Base-by-base conservation (phyloP, 441 rosid genomes). In the Populus hybrid region DNA sequence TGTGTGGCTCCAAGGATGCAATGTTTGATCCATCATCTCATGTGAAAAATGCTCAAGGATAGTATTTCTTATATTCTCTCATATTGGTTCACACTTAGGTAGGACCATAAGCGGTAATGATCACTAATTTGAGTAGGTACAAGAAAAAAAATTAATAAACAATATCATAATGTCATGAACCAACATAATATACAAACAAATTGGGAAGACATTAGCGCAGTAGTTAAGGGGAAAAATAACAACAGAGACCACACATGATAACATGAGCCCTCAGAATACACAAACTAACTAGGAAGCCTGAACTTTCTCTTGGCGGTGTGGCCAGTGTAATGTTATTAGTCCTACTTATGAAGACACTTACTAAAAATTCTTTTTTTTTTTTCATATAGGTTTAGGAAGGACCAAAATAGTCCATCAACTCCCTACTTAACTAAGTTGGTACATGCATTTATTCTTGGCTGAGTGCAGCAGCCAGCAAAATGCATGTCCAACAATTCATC, bases 401-500 rank as follows among this genome's bases (percentile, higher is more conserved):
- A 20, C 26, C n/a, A 34, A 10, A 73, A 54, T 36, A 40, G 26
- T 26, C 40, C 23, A 28, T 23, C 3, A 11, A 28, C 50, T 28
- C 20, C 26, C 21, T 26, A 50, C 26, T 16, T 46, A 26, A 3
- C 6, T 5, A 26, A 30, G 57, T 12, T 4, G 57, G 57, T 5
- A 40, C 14, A 67, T 2, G 7, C 8, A 18, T 59, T 34, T 26
- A 8, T 16, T 16, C 38, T 1, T 61, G 23, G 50, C 8, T 3
- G 40, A 65, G 4, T 42, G 64, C 63, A 40, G 71, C 2, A 14
- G 64, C 54, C 6, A 34, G 34, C 9, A 61, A 61, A 32, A 73
- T 73, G 64, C 32, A 30, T 67, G 18, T 75, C 46, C 71, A 23
- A 42, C 30, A 30, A 67, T 75, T 46, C 57, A 42, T 68, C 54